phyloP scores from a whole-genome alignment of 176 grass and related monocot species.

The Poa pratensis region DNA sequence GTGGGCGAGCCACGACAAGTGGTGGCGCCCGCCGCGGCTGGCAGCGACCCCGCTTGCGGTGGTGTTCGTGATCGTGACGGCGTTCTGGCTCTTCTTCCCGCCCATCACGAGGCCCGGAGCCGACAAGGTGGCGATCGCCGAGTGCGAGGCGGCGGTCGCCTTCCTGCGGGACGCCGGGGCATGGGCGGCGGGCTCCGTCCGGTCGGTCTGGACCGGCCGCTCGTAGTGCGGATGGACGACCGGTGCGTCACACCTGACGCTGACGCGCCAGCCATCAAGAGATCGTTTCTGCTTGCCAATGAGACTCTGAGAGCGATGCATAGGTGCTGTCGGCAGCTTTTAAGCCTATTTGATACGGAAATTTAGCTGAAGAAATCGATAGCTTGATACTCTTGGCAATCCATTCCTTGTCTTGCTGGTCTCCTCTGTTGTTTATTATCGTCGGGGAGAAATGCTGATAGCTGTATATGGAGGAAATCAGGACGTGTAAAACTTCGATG shows the following conservation, averaged over 20 bases:
- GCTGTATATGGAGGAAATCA: no score
- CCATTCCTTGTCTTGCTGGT: not conserved
- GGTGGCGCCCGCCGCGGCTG: conserved; percentile 44
- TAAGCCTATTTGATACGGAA: not conserved
- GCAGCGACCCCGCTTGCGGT: conserved; percentile 41
- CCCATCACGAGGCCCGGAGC: conserved; percentile 48
- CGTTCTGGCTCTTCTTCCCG: conserved; percentile 73
- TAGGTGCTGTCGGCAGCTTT: not conserved
- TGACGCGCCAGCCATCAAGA: no score
- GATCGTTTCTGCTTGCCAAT: not conserved
- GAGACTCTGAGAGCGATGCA: not conserved
- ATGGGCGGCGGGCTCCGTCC: conserved; percentile 22
- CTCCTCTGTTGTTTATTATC: not conserved
- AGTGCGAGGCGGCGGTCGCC: conserved; percentile 46
- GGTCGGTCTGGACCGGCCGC: not conserved
- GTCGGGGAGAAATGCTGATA: no score
- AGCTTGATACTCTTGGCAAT: not conserved
- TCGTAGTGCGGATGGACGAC: not conserved
- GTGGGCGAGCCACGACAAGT: conserved; percentile 37
- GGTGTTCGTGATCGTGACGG: conserved; percentile 47
- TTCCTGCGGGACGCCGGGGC: conserved; percentile 31
- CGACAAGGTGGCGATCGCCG: conserved; percentile 51
- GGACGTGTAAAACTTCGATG: no score
- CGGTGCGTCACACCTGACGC: not conserved
- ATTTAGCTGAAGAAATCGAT: not conserved